Evolutionary conservation across 345 rosid species (phyloP), one percentile per base, ranked within the genome.

Genomic region (Linum trigynum): DNA sequence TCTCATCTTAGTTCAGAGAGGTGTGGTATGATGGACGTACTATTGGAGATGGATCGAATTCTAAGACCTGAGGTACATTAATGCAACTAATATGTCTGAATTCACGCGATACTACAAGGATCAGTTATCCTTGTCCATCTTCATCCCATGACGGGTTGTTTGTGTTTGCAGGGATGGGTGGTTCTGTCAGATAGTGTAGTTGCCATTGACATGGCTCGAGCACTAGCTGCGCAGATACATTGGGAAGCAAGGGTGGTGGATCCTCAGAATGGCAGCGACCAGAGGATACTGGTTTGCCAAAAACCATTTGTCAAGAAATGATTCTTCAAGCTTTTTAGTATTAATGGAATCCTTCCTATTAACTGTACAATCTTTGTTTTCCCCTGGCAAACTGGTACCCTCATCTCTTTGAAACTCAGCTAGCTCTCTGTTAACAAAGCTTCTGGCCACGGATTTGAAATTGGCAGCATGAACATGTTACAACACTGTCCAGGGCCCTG

Each of bases 171-270:
- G 99, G 97, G 99, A 73, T 94, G 99, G 99, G 82, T 89, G 70
- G 82, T 94, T 64, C 68, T 94, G 57, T 77, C 77, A 5, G 99
- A 94, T 75, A 91, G 80, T 43, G 4, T 89, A 72, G 92, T 86
- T 75, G 78, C 81, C 53, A 83, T 91, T 48, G 97, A 91, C 82
- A 79, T 81, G 84, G 95, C 92, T 41, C 84, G 97, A 4, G 70
- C 76, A 69, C 82, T 91, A 62, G 89, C 87, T 53, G 77, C 92
- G 36, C 85, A 87, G 69, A 78, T 91, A 15, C 86, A 87, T n/a
- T 94, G 97, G 99, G 97, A 94, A 85, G 97, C 97, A 72, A 80
- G 99, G 71, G 91, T 91, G 72, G 89, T 91, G 14, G 96, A 87
- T 82, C 84, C 87, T 69, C 96, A 94, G 73, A 92, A 88, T 69